A percentile compares a stretch with the other conserved stretches of the same genome.
Evolutionary conservation across 345 rosid genomes (phyloP).

Genomic region (Erysimum cheiranthoides): DNA sequence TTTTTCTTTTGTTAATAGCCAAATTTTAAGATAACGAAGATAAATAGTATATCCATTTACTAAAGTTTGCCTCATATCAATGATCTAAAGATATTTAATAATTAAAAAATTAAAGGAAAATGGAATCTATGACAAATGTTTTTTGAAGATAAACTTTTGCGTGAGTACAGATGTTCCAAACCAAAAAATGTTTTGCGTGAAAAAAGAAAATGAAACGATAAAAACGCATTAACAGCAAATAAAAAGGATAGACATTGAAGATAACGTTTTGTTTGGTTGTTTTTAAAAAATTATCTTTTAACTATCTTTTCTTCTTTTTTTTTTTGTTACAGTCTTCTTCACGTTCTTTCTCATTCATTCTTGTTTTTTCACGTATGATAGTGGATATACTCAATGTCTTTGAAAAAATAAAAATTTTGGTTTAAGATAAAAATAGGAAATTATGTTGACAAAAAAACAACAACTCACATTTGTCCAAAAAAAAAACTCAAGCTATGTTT

Average conservation of each 20-base stretch:
- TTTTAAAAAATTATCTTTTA: not conserved
- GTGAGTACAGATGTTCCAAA: constrained; percentile 6
- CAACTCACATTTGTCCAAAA: too few relatives aligned
- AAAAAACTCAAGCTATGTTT: too few relatives aligned
- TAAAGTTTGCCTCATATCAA: not conserved
- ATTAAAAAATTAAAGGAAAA: not conserved
- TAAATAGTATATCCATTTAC: not conserved
- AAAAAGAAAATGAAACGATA: constrained; percentile 11
- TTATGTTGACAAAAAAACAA: too few relatives aligned
- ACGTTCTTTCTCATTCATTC: constrained; percentile 37
- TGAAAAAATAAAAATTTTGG: not conserved
- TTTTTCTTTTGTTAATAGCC: not conserved
- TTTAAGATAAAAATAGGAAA: not conserved
- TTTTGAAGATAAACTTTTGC: constrained; percentile 13
- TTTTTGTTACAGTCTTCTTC: constrained; percentile 33
- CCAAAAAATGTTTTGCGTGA: constrained; percentile 9
- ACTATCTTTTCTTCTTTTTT: not conserved
- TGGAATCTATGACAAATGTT: constrained; percentile 9
- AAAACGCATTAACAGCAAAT: constrained; percentile 27
- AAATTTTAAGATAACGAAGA: too few relatives aligned
- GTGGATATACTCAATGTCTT: not conserved
- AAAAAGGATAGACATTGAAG: constrained; percentile 22
- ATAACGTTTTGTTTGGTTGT: constrained; percentile 24
- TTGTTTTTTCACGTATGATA: constrained; percentile 8
- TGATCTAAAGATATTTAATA: not conserved